phyloP scores from a whole-genome alignment of 2,329 filamentous ascomycete species.

The Aspergillus hortae region DNA sequence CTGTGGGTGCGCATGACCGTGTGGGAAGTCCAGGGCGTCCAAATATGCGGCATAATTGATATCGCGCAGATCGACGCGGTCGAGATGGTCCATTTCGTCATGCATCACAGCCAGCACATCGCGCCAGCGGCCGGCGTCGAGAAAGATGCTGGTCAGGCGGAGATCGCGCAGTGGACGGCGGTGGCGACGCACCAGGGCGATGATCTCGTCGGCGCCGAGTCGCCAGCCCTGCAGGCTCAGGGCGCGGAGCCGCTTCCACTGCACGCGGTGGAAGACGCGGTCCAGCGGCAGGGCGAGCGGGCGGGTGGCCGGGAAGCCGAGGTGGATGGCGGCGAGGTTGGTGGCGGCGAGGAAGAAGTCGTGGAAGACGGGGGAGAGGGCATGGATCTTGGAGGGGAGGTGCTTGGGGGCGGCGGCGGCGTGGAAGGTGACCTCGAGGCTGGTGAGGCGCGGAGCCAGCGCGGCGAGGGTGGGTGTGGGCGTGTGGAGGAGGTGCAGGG shows the following conservation, averaged over 20 bases:
- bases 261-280: conserved; percentile 59
- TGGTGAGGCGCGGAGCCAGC: conserved; percentile 56
- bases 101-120: conserved; percentile 57
- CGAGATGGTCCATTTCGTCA: conserved; percentile 54
- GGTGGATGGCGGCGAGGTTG: conserved; percentile 60
- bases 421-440: conserved; percentile 62
- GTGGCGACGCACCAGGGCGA: conserved; percentile 55
- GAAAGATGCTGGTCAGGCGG: conserved; percentile 57
- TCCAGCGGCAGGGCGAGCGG: conserved; percentile 58
- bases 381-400: conserved; percentile 55
- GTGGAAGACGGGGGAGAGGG: conserved; percentile 56
- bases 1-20: not conserved
- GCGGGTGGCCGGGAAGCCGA: conserved; percentile 59
- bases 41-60: conserved; percentile 60
- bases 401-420: conserved; percentile 47
- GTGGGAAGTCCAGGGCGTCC: conserved; percentile 16
- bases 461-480: conserved; percentile 48
- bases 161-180: conserved; percentile 56
- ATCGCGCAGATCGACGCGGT: conserved; percentile 60
- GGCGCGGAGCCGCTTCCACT: conserved; percentile 59
- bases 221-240: conserved; percentile 65
- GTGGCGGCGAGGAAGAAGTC: conserved; percentile 57
- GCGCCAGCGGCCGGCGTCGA: conserved; percentile 59
- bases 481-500: conserved; percentile 48
- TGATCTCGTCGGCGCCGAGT: conserved; percentile 58